Conservation (phyloP, 305 asterid species). For the Plantago coronopus region DNA sequence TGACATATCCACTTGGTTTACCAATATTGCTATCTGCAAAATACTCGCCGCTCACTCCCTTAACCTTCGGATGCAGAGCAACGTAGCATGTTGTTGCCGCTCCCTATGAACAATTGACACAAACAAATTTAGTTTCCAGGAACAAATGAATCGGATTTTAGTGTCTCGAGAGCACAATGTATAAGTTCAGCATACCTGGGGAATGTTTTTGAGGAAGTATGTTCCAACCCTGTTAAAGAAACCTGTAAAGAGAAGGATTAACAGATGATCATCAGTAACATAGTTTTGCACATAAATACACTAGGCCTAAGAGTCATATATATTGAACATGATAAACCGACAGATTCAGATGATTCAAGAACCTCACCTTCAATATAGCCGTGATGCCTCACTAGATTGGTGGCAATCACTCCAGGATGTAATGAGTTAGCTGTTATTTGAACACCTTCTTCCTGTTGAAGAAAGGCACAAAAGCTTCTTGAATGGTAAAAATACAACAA, state of each 20-base stretch:
- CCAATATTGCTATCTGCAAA: slow-evolving; percentile 51
- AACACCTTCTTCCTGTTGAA: slow-evolving; percentile 73
- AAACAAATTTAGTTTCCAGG: slow-evolving; percentile 10
- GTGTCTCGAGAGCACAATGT: neutral
- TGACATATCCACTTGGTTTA: slow-evolving; percentile 22
- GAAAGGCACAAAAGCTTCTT: slow-evolving; percentile 7
- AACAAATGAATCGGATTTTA: neutral
- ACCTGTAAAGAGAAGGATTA: slow-evolving; percentile 34
- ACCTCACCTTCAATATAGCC: slow-evolving; percentile 46
- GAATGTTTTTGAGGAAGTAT: slow-evolving; percentile 54
- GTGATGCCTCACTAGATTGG: slow-evolving; percentile 74
- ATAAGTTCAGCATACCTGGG: slow-evolving; percentile 51
- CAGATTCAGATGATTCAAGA: slow-evolving; percentile 6
- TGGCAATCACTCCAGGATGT: slow-evolving; percentile 81
- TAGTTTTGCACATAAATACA: neutral
- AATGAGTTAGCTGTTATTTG: slow-evolving; percentile 85
- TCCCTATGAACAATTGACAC: slow-evolving; percentile 36
- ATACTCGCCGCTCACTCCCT: slow-evolving; percentile 66
- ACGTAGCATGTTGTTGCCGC: slow-evolving; percentile 83
- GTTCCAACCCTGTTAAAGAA: slow-evolving; percentile 45
- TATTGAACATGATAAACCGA: neutral
- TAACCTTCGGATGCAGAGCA: slow-evolving; percentile 72
- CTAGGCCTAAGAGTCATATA: neutral
- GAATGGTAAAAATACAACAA: too few relatives aligned
- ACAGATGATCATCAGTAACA: slow-evolving; percentile 4